Evolutionary conservation across 805 yeast species (phyloP), one percentile per base, ranked within the genome.

Genomic region (Danielia oregonensis): DNA sequence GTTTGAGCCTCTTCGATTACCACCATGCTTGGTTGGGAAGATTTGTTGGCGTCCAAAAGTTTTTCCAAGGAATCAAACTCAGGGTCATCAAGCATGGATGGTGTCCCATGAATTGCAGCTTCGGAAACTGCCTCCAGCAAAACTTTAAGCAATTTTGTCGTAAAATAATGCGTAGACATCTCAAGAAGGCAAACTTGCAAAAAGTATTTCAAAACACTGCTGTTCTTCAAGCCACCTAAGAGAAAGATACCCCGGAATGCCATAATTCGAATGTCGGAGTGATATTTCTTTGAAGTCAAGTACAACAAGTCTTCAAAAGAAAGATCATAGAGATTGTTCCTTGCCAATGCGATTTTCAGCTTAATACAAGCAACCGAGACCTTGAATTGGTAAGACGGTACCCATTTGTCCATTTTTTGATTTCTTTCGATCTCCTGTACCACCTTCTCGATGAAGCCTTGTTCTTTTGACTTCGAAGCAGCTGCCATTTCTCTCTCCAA

Each of bases 381-480:
- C 24, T 70, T 42, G 37, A 72, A 55, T 33, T 78, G 81, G 42
- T 74, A 78, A 0, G 95, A 81, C 1, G 96, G 91, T 6, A 82
- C 69, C 94, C 94, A 87, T 27, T 75, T 79, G 51, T 91, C 97
- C 61, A 93, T 70, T 42, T 88, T 78, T 45, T 79, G 77, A 40
- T 79, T 72, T 39, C 97, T 71, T 36, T 80, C 77, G 29, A 93
- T 65, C 51, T 89, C 97, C 5, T 72, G 69, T 6, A 80, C 33
- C 4, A 60, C 70, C n/a, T 44, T 51, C 8, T 42, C 42, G 7
- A 52, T 40, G 28, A 64, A 61, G 14, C 29, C 33, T n/a, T 26
- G 36, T 5, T 44, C 39, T 8, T 30, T 13, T 5, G 33, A 21
- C 12, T 12, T 19, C 24, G 17, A 15, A 11, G 22, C 26, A 6